Base-by-base conservation (phyloP, 2,329 filamentous ascomycete genomes). In the Mycosphaerella sp. region DNA sequence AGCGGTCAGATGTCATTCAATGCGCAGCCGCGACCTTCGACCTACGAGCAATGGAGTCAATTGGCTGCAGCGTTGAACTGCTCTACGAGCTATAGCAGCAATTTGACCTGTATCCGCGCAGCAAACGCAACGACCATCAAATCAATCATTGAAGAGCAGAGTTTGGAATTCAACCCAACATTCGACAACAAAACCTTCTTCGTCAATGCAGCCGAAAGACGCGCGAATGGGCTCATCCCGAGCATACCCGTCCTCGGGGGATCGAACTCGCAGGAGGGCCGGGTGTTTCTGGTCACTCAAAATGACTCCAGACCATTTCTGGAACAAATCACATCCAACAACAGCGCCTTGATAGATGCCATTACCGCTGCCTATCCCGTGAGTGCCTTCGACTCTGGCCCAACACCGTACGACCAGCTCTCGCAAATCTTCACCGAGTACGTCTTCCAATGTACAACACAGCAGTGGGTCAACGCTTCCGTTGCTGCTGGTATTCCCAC, bases 211-310 rank as follows among this genome's bases (percentile, higher is more conserved):
- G 59, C 61, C n/a, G 49, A 53, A 21, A 50, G 54, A 14, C 57
- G 65, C n/a, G 36, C 59, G 2, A 55, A 51, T 13, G 66, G 66
- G 14, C 50, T 66, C 32, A 66, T 69, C 35, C 63, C 66, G 4
- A 57, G 59, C 17, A 62, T 71, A 18, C 68, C 68, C 6, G 61
- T 68, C 18, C 49, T 71, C 17, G 62, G 59, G 27, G 68, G 68
- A 21, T 62, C 59, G 10, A 70, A 66, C 42, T 60, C 62, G 4
- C 62, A 69, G 48, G 68, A 70, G 60, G 68, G 68, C 35, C 61
- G 63, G n/a, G 58, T 66, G 28, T 68, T 68, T 57, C 52, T 56
- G 21, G 53, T 65, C 16, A 62, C 60, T 17, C 51, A 61, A 28
- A 61, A 53, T 42, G 60, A 66, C 55, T 58, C 62, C 13, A 53